A percentile compares a stretch with the other conserved stretches of the same genome.
phyloP scores from a whole-genome alignment of 202 grass and related monocot species.

The Schoenoplectus triqueter region DNA sequence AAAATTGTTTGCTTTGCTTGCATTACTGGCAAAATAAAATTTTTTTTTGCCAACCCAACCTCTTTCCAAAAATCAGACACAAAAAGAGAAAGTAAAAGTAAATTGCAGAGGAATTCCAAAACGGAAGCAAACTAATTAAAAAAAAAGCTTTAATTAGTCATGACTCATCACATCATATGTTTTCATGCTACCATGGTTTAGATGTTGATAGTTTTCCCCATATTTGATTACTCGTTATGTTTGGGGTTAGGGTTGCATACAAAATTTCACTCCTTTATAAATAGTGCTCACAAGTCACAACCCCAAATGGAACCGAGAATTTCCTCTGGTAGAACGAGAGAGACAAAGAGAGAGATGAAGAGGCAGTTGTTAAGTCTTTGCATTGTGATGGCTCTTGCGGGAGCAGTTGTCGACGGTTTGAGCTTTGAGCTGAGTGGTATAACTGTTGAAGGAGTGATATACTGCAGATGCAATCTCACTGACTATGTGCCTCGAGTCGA shows the following conservation, averaged over 20 bases:
- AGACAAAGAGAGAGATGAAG: conserved; percentile 16
- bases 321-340: background rate
- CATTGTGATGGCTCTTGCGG: background rate
- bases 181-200: background rate
- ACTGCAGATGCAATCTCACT: conserved; percentile 32
- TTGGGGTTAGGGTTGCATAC: background rate
- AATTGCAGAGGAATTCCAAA: background rate
- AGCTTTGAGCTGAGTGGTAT: conserved; percentile 15
- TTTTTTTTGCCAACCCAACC: background rate
- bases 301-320: background rate
- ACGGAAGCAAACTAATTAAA: background rate
- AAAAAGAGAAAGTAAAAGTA: background rate
- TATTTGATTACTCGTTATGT: background rate
- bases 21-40: background rate
- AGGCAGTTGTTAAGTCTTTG: conserved; percentile 16
- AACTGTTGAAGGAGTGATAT: conserved; percentile 29
- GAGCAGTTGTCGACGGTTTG: background rate
- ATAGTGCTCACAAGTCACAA: background rate
- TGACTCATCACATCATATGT: background rate
- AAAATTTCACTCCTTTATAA: conserved; percentile 30
- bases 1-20: background rate
- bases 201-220: background rate
- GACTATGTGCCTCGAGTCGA: conserved; percentile 14
- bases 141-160: background rate
- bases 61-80: background rate